Conservation (phyloP, 179 eudicot genomes). For the Sideroxylon spinosum region DNA sequence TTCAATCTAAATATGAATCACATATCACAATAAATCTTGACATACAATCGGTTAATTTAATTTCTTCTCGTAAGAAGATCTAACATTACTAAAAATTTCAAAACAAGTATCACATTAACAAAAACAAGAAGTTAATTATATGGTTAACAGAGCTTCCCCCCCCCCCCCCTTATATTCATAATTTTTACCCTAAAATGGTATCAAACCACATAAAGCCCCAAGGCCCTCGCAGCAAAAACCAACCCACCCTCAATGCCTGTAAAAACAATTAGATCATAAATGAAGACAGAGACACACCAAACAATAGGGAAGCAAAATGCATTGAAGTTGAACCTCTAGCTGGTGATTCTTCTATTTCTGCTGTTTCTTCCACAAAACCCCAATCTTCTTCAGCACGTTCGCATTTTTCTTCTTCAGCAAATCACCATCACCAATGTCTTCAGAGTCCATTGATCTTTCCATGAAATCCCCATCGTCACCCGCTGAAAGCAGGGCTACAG, state of each 20-base stretch:
- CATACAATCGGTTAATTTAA: no score
- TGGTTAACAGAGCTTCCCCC: no score
- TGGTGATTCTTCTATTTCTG: conserved; percentile 34
- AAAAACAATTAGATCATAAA: background rate
- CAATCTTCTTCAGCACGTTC: conserved; percentile 70
- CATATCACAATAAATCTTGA: no score
- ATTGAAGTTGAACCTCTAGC: background rate
- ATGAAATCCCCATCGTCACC: conserved; percentile 53
- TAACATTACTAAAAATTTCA: no score
- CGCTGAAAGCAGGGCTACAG: conserved; percentile 79
- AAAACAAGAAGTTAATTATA: no score
- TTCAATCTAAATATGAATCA: no score
- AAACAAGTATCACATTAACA: background rate
- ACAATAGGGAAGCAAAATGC: background rate
- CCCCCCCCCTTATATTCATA: no score
- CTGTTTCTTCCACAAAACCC: conserved; percentile 89
- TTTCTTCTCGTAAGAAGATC: no score
- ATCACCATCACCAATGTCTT: conserved; percentile 66
- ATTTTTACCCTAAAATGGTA: no score
- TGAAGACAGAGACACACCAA: background rate
- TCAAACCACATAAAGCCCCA: background rate
- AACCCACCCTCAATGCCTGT: background rate
- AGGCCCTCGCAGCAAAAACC: background rate
- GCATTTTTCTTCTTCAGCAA: conserved; percentile 78
- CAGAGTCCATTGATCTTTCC: conserved; percentile 60